phyloP scores from a whole-genome alignment of 257 asterid species.

The Henckelia pumila region DNA sequence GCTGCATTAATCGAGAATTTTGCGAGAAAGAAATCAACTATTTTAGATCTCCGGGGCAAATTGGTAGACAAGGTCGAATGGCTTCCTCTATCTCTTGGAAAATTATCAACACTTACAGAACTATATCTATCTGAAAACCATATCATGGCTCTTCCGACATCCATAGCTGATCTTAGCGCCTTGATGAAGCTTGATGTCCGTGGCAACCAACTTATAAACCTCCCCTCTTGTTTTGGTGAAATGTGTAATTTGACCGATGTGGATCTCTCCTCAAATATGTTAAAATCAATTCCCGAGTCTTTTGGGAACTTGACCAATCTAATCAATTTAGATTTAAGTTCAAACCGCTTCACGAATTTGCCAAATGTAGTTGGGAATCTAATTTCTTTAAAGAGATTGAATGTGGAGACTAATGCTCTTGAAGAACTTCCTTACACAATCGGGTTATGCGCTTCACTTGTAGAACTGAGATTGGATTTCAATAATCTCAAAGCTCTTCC shows the following conservation, averaged over 20 bases:
- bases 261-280: slow-evolving; percentile 54
- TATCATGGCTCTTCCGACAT: slow-evolving; percentile 76
- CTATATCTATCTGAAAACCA: slow-evolving; percentile 60
- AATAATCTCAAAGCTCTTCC: slow-evolving; percentile 77
- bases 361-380: slow-evolving; percentile 59
- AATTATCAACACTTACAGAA: slow-evolving; percentile 48
- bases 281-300: slow-evolving; percentile 72
- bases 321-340: slow-evolving; percentile 63
- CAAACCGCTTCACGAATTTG: slow-evolving; percentile 51
- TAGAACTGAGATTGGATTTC: slow-evolving; percentile 73
- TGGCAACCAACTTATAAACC: slow-evolving; percentile 78
- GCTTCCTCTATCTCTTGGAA: slow-evolving; percentile 84
- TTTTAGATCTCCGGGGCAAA: slow-evolving; percentile 64
- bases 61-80: slow-evolving; percentile 78
- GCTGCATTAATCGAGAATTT: slow-evolving; percentile 59
- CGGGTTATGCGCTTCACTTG: slow-evolving; percentile 61
- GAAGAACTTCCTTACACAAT: slow-evolving; percentile 74
- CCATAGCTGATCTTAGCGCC: slow-evolving; percentile 47
- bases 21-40: slow-evolving; percentile 38
- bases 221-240: slow-evolving; percentile 74
- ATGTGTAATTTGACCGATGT: slow-evolving; percentile 52
- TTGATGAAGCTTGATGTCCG: slow-evolving; percentile 57
- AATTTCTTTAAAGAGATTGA: slow-evolving; percentile 52
- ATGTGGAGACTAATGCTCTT: slow-evolving; percentile 55
- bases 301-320: slow-evolving; percentile 56